phyloP scores from a whole-genome alignment of 192 early-diverging fungal genomes.

The Bifiguratus adelaidae region DNA sequence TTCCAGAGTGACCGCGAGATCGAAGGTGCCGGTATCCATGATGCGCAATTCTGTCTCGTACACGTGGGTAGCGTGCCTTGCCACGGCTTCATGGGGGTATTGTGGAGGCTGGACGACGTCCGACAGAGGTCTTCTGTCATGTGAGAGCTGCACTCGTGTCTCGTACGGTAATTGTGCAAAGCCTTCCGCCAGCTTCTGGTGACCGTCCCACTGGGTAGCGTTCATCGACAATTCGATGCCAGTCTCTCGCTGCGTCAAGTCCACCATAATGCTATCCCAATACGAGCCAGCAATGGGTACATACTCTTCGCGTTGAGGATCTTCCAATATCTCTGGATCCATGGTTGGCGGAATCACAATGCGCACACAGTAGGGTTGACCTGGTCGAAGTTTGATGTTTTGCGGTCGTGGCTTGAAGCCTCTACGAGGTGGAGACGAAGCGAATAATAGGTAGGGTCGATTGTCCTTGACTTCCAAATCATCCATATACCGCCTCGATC shows the following conservation, averaged over 20 bases:
- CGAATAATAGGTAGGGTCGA: too few relatives aligned
- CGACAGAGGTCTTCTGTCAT: too few relatives aligned
- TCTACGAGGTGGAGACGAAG: too few relatives aligned
- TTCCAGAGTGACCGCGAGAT: constrained; percentile 21
- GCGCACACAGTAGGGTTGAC: constrained; percentile 24
- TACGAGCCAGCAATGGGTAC: constrained; percentile 10
- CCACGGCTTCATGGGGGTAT: background rate
- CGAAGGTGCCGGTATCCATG: constrained; percentile 24
- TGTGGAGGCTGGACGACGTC: background rate
- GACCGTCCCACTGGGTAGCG: constrained; percentile 6
- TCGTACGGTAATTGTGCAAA: too few relatives aligned
- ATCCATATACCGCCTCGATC: too few relatives aligned
- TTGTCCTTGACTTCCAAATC: too few relatives aligned
- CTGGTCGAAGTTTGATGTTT: too few relatives aligned
- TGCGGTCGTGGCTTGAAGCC: too few relatives aligned
- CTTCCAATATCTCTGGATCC: background rate
- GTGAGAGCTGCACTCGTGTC: too few relatives aligned
- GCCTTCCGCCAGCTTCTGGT: constrained; percentile 6
- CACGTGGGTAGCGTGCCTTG: constrained; percentile 23
- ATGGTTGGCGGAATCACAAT: constrained; percentile 22
- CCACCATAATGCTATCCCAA: constrained; percentile 27
- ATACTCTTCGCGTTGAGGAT: background rate
- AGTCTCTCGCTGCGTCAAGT: constrained; percentile 8
- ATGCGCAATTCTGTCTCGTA: constrained; percentile 34
- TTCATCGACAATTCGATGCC: constrained; percentile 13